Evolutionary conservation across 306 rosid genomes (phyloP).

Genomic region (Trichosanthes truncata): DNA sequence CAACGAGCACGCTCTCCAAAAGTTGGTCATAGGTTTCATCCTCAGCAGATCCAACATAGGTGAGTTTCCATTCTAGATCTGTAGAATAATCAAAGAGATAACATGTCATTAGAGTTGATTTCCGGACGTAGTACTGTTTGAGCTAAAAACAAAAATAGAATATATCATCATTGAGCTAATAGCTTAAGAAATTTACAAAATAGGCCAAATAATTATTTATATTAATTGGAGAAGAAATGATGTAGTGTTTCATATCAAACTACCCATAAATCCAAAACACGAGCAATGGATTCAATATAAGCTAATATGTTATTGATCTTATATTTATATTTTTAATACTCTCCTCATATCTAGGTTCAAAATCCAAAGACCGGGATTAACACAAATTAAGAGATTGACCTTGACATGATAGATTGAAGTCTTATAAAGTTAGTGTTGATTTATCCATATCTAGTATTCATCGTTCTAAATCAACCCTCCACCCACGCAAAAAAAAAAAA

Average conservation of each 20-base stretch:
- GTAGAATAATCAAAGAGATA: neutral
- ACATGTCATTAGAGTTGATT: neutral
- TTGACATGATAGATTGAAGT: neutral
- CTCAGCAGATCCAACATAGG: constrained; percentile 87
- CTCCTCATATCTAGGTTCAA: too few relatives aligned
- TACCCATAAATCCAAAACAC: neutral
- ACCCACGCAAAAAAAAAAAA: neutral
- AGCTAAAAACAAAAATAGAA: neutral
- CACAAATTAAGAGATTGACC: neutral
- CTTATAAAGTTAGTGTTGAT: neutral
- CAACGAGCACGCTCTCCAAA: constrained; percentile 85
- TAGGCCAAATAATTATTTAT: neutral
- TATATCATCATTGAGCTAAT: neutral
- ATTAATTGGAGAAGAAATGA: neutral
- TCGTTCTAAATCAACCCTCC: neutral
- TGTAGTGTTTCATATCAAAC: neutral
- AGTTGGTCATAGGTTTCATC: constrained; percentile 89
- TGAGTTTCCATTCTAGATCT: constrained; percentile 96
- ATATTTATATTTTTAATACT: neutral
- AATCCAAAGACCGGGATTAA: neutral
- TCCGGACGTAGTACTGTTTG: neutral
- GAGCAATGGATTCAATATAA: neutral
- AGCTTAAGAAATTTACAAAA: neutral
- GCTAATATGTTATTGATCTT: neutral
- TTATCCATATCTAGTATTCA: neutral